These are phyloP conservation scores for Pichia inconspicua DNA, from an alignment of 1,139 yeast species.

Conservation along the genomic window DNA sequence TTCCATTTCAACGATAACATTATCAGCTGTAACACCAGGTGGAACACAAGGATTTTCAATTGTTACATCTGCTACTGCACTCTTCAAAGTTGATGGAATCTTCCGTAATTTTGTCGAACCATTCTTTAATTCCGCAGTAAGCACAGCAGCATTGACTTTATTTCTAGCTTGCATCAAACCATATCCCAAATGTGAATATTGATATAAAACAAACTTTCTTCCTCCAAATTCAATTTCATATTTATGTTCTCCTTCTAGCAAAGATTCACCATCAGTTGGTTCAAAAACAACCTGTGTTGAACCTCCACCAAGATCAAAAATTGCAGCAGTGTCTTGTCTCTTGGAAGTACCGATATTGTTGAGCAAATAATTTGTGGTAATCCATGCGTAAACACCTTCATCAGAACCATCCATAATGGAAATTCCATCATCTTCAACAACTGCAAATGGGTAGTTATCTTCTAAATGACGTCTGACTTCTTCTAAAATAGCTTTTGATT, in stretches of 20 bases:
- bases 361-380: slow-evolving; percentile 83
- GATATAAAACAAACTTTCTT: slow-evolving; percentile 75
- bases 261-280: slow-evolving; percentile 55
- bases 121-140: slow-evolving; percentile 39
- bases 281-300: slow-evolving; percentile 97
- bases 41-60: slow-evolving; percentile 80
- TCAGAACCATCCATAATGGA: slow-evolving; percentile 93
- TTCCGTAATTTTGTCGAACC: slow-evolving; percentile 22
- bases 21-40: slow-evolving; percentile 48
- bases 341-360: slow-evolving; percentile 82
- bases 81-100: slow-evolving; percentile 30
- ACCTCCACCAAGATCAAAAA: slow-evolving; percentile 97
- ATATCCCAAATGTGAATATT: slow-evolving; percentile 89
- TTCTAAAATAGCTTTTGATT: slow-evolving; percentile 58
- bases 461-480: slow-evolving; percentile 74
- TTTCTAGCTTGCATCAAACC: slow-evolving; percentile 93
- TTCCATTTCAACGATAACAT: slow-evolving; percentile 49
- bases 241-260: slow-evolving; percentile 86
- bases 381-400: slow-evolving; percentile 99
- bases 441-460: slow-evolving; percentile 79
- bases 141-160: slow-evolving; percentile 59
- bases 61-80: slow-evolving; percentile 37
- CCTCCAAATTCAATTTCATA: slow-evolving; percentile 75
- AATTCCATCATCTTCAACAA: slow-evolving; percentile 77
- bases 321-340: slow-evolving; percentile 82